Base-by-base conservation (phyloP, 2,329 filamentous ascomycete genomes). In the Rhinocladiella mackenziei region DNA sequence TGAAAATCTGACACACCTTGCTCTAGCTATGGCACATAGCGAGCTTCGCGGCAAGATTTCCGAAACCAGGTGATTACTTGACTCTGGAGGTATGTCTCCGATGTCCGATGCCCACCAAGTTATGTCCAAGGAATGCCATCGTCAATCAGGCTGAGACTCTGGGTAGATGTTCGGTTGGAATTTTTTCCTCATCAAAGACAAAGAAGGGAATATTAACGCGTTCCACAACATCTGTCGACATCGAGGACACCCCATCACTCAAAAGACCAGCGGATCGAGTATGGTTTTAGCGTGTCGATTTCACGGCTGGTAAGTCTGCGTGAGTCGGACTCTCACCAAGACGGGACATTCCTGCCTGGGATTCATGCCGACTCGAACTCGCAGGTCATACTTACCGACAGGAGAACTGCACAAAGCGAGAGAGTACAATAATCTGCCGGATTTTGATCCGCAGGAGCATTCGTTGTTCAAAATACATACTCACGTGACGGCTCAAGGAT, bases 181-280 rank as follows among this genome's bases (percentile, higher is more conserved):
- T 23, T 75, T 81, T 58, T 62, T 81, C 55, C 59, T 81, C 6
- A 65, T 68, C 41, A 63, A 62, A 11, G 75, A 78, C 56, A 68
- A 72, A 18, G 62, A 72, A 6, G 71, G 70, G 7, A 68, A 69
- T 5, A 73, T 81, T 62, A 74, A 77, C 47, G 78, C 70, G 9
- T 81, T 82, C 59, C 78, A 82, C 63, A 81, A 82, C 55, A 68
- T 81, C 25, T 82, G 79, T 62, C 66, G 78, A 2, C 79, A 82
- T 60, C 69, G 78, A 11, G 78, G 78, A 11, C 82, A 75, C 56
- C 48, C 51, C 0, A 71, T 82, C 8, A 74, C 78, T 6, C 69
- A 45, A 10, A 53, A 48, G 18, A 32, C 46, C 11, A 44, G 29
- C 28, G 55, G 55, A 4, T 50, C 42, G n/a, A 48, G 44, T 14